Conservation (phyloP, 1,284 basidiomycete genomes). For the Phenoliferia sp. region DNA sequence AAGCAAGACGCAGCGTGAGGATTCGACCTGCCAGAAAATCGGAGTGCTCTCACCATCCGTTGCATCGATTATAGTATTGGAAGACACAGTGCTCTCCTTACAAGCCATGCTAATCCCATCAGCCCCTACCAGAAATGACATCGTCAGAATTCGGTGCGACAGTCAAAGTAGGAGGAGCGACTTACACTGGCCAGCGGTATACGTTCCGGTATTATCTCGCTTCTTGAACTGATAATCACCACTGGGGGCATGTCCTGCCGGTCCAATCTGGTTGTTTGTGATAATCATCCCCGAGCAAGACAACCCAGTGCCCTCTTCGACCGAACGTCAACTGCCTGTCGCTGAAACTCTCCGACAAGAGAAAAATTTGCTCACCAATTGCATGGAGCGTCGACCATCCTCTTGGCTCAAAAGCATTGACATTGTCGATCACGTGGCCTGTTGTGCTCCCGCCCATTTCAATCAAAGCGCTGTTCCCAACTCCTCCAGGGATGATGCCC, state of each 20-base stretch:
- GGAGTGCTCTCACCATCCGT: constrained; percentile 56
- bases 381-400: not conserved
- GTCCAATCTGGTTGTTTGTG: constrained; percentile 34
- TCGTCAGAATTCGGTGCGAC: not conserved
- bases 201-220: not conserved
- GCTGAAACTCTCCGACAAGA: no score
- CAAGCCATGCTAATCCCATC: constrained; percentile 79
- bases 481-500: not conserved
- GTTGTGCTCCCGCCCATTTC: not conserved
- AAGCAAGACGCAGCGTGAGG: not conserved
- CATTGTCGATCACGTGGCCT: not conserved
- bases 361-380: no score
- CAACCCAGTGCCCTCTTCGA: constrained; percentile 28
- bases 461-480: not conserved
- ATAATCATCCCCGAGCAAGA: constrained; percentile 29
- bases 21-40: not conserved
- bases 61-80: constrained; percentile 62
- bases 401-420: not conserved
- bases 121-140: constrained; percentile 44
- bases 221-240: constrained; percentile 20
- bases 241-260: constrained; percentile 32
- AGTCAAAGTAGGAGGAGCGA: not conserved
- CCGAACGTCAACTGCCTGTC: no score
- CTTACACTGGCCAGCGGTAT: not conserved
- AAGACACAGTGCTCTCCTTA: constrained; percentile 57